Base-by-base conservation (phyloP, 371 early-diverging fungal genomes). In the Mortierella polycephala region DNA sequence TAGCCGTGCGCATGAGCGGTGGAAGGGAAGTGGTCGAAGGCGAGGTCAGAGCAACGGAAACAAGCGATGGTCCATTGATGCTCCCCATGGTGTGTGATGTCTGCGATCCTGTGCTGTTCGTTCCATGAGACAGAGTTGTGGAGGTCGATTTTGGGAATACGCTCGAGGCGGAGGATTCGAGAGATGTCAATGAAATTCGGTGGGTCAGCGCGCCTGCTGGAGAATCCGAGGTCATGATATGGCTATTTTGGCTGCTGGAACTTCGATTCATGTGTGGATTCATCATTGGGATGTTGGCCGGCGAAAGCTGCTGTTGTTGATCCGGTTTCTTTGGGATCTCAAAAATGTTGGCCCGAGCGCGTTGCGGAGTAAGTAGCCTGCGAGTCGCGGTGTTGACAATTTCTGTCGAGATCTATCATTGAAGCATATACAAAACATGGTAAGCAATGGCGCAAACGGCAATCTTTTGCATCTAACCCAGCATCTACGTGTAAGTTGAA, bases 121-220 rank as follows among this genome's bases (percentile, higher is more conserved):
- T 30, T 11, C 30, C 57, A 21, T 47, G 46, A 13, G 57, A 30
- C 13, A 53, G 7, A 1, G 66, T 62, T 0, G 56, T 61, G 1
- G 64, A 39, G 10, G 52, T 64, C 10, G 74, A 68, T 51, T 53
- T 58, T 1, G 58, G 55, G 41, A 68, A 51, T 14, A 68, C 39
- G 21, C 66, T 72, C 20, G 73, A 79, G 16, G 14, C 55, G 7
- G 79, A 53, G 4, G 79, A 79, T 8, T 71, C 79, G n/a, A 79
- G 60, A 10, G 79, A 79, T 0, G 72, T 66, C n/a, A 79, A 57
- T 0, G 79, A 79, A 1, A 62, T 60, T 0, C 69, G 68, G n/a
- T 72, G 72, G 11, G 60, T 52, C 44, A 79, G 20, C 10, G 18
- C 40, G n/a, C 56, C 55, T 18, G 56, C 14, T 0, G 63, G 30